These are phyloP conservation scores for Botryotinia convoluta DNA, from an alignment of 2,329 filamentous ascomycete species.

Conservation along the genomic window DNA sequence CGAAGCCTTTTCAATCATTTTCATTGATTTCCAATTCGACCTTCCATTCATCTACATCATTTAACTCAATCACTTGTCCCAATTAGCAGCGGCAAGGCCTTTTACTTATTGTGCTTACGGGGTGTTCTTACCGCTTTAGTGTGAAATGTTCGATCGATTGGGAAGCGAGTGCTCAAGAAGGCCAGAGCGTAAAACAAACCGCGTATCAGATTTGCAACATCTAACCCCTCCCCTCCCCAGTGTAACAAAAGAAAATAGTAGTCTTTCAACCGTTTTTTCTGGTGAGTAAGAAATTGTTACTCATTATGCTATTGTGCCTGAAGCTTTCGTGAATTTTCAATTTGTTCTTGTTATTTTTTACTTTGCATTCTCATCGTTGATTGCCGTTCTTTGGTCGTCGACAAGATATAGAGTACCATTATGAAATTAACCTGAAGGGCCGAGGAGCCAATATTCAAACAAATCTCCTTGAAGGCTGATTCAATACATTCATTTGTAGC, in stretches of 20 bases:
- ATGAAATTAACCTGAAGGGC: slow-evolving; percentile 31
- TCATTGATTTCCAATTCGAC: neutral
- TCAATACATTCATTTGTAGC: slow-evolving; percentile 29
- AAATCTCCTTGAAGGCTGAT: slow-evolving; percentile 33
- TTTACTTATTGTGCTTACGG: neutral
- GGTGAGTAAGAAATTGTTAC: neutral
- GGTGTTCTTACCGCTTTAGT: slow-evolving; percentile 1
- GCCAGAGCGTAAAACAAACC: slow-evolving; percentile 15
- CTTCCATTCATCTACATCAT: neutral
- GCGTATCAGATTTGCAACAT: slow-evolving; percentile 20
- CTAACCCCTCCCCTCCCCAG: slow-evolving; percentile 9
- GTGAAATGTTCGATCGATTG: slow-evolving; percentile 9
- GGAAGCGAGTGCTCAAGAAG: slow-evolving; percentile 1
- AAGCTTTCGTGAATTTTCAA: neutral
- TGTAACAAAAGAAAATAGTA: slow-evolving; percentile 10
- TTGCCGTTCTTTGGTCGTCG: slow-evolving; percentile 5
- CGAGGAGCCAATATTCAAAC: slow-evolving; percentile 28
- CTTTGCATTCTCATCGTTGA: slow-evolving; percentile 26
- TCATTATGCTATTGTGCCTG: slow-evolving; percentile 3
- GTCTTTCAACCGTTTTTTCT: neutral
- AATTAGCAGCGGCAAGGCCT: slow-evolving; percentile 8
- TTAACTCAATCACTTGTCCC: neutral
- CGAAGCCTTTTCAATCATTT: neutral
- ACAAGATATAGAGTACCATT: slow-evolving; percentile 10
- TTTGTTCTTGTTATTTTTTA: slow-evolving; percentile 10